Base-by-base conservation (phyloP, 345 rosid species). In the Mercurialis annua region DNA sequence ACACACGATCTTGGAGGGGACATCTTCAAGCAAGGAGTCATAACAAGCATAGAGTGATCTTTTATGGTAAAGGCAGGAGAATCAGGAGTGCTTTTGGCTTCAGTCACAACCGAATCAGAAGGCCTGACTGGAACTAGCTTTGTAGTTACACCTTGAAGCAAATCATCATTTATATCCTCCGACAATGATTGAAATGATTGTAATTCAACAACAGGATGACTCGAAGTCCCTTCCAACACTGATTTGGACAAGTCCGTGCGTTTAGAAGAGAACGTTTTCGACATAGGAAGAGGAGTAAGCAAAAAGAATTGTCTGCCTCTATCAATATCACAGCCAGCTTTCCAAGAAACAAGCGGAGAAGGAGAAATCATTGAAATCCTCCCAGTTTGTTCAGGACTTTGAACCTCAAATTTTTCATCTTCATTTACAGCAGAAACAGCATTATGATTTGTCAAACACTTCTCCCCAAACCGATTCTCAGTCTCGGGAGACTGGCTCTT, bases 291-390 rank as follows among this genome's bases (percentile, higher is more conserved):
- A 75, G 99, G 98, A 36, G 97, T 94, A 61, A 94, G 85, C 67
- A 84, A 67, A 79, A 91, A 89, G 57, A 91, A 81, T 64, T 87
- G 99, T 64, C 91, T 82, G 27, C 87, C 83, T 74, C 86, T 85
- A 40, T 87, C 92, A 6, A 75, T 66, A 6, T 83, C 77, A 54
- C 87, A 72, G 64, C 78, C 83, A 64, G 81, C 90, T 72, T 87
- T 88, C 98, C 98, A 92, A 9, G 89, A 77, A 23, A 94, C 98
- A 5, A 92, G 85, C 6, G 99, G 98, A 62, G 98, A 94, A 68
- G 97, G 98, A 74, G 99, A 94, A 53, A 94, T 81, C 70, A 94
- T 65, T 1, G 86, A 74, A 63, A 80, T 82, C 66, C 71, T 71
- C 4, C 70, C 72, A 23, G 40, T 78, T 69, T 81, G 76, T 42